These are phyloP conservation scores for Musa troglodytarum DNA, from an alignment of 176 grass and related monocot genomes.

Conservation along the genomic window DNA sequence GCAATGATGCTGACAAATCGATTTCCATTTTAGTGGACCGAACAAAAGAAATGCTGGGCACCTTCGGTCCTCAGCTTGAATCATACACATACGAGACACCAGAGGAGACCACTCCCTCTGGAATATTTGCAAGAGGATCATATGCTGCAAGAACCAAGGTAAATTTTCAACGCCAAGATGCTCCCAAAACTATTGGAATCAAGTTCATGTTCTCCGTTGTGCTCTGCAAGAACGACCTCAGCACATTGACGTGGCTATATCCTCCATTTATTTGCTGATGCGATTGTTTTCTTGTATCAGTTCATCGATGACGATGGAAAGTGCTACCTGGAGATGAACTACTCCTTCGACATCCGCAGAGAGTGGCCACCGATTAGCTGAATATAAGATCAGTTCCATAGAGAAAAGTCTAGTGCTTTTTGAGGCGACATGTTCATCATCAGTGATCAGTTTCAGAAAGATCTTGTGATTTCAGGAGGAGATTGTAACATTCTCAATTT, in stretches of 20 bases:
- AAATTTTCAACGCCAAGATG: no score
- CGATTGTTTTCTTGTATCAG: constrained; percentile 24
- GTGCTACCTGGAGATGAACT: constrained; percentile 88
- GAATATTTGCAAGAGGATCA: constrained; percentile 71
- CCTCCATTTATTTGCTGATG: no score
- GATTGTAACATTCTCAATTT: no score
- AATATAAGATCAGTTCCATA: not conserved
- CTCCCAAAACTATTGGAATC: no score
- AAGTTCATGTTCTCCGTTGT: no score
- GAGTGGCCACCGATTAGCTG: constrained; percentile 52
- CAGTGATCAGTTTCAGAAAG: not conserved
- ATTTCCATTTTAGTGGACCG: constrained; percentile 45
- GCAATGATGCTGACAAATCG: not conserved
- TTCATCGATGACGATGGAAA: constrained; percentile 86
- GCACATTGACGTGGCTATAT: no score
- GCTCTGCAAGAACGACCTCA: no score
- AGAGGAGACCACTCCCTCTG: constrained; percentile 82
- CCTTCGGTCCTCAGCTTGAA: constrained; percentile 86
- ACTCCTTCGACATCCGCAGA: constrained; percentile 81
- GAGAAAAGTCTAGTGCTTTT: no score
- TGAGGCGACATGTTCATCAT: not conserved
- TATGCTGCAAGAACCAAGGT: constrained; percentile 91
- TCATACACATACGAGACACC: constrained; percentile 72
- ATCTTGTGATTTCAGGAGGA: no score
- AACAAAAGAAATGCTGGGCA: constrained; percentile 86